Conservation (phyloP, 1,284 basidiomycete genomes). For the Agaricales sp. region DNA sequence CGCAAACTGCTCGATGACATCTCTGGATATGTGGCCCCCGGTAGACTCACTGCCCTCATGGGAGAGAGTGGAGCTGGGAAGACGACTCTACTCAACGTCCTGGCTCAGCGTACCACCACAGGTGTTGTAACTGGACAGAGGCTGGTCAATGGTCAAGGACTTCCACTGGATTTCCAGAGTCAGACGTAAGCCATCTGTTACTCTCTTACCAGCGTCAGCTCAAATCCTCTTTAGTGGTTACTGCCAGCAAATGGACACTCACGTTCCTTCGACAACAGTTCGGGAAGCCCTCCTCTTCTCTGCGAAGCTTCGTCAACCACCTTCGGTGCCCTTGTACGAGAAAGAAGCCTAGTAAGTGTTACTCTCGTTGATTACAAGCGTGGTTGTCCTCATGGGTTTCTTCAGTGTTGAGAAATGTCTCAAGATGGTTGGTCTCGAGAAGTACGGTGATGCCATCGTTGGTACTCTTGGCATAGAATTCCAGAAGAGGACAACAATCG, state of each 20-base stretch:
- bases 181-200: slow-evolving; percentile 34
- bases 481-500: slow-evolving; percentile 74
- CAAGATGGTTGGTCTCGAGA: slow-evolving; percentile 68
- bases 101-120: slow-evolving; percentile 71
- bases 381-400: slow-evolving; percentile 2
- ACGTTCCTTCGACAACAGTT: slow-evolving; percentile 66
- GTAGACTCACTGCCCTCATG: slow-evolving; percentile 71
- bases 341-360: slow-evolving; percentile 65
- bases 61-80: slow-evolving; percentile 74
- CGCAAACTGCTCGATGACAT: slow-evolving; percentile 68
- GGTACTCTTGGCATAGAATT: slow-evolving; percentile 71
- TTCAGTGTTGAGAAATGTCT: slow-evolving; percentile 67
- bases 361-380: neutral
- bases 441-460: slow-evolving; percentile 66
- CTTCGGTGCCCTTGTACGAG: slow-evolving; percentile 52
- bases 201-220: neutral
- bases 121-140: slow-evolving; percentile 76
- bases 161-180: slow-evolving; percentile 68
- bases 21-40: slow-evolving; percentile 76
- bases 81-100: slow-evolving; percentile 77
- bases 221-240: slow-evolving; percentile 38
- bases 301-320: slow-evolving; percentile 73
- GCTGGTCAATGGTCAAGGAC: slow-evolving; percentile 66
- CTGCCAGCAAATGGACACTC: slow-evolving; percentile 76
- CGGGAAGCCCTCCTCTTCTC: slow-evolving; percentile 80